Conservation (phyloP, 768 basidiomycete species). For the Boletus edulis region DNA sequence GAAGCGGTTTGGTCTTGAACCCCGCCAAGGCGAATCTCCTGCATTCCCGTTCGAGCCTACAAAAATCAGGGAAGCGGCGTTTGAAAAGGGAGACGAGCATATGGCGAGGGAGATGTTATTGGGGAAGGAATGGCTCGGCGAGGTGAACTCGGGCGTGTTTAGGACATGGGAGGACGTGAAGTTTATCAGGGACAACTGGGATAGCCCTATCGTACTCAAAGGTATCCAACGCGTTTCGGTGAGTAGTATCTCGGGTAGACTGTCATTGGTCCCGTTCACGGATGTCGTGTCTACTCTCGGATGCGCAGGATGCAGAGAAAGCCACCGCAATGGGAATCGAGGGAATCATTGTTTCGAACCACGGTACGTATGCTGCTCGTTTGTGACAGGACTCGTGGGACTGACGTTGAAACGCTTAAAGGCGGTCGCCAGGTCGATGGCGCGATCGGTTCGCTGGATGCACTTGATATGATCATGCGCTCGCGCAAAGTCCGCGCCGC, state of each 20-base stretch:
- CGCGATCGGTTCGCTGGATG: conserved; percentile 70
- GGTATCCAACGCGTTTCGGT: conserved; percentile 69
- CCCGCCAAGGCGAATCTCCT: conserved; percentile 36
- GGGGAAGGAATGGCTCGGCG: conserved; percentile 61
- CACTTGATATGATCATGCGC: conserved; percentile 66
- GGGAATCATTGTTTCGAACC: conserved; percentile 49
- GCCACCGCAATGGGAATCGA: conserved; percentile 43
- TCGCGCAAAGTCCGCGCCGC: conserved; percentile 58
- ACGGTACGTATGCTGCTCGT: conserved; percentile 18
- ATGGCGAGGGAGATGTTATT: conserved; percentile 38
- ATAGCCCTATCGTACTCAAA: conserved; percentile 74
- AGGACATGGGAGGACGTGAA: conserved; percentile 69
- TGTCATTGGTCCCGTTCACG: neutral
- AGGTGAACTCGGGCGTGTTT: conserved; percentile 61
- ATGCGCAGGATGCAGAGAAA: conserved; percentile 45
- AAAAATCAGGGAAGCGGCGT: conserved; percentile 39
- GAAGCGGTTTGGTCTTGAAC: conserved; percentile 49
- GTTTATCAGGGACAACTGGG: conserved; percentile 71
- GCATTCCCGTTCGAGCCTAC: conserved; percentile 60
- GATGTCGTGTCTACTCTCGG: neutral
- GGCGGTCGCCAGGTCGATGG: conserved; percentile 82
- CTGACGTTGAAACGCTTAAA: conserved; percentile 20
- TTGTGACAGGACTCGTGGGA: too few species aligned
- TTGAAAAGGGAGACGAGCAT: conserved; percentile 47
- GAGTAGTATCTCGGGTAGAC: conserved; percentile 16